phyloP scores from a whole-genome alignment of 495 filamentous ascomycete species.

The Tirmania nivea region DNA sequence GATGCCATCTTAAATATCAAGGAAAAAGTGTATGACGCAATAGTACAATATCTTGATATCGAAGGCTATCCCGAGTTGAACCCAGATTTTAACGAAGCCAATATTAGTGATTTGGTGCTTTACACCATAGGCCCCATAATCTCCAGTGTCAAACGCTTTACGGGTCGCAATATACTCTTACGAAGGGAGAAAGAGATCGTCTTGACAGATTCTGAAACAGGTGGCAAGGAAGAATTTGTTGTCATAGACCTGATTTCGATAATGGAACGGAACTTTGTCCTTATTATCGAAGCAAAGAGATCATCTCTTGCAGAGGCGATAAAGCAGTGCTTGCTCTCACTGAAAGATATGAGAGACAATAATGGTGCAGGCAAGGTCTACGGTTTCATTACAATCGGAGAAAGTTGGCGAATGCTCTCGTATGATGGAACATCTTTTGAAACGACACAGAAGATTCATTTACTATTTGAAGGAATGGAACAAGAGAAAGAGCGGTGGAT shows the following conservation, averaged over 20 bases:
- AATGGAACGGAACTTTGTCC: neutral
- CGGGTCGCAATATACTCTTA: neutral
- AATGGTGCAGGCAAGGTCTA: constrained; percentile 4
- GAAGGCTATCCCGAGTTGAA: constrained; percentile 1
- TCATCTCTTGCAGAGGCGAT: constrained; percentile 1
- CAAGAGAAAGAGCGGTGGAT: constrained; percentile 1
- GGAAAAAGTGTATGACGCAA: constrained; percentile 1
- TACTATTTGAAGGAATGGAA: constrained; percentile 2
- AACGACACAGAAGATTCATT: neutral
- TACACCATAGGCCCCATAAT: constrained; percentile 1
- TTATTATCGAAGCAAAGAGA: constrained; percentile 1
- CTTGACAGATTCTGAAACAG: constrained; percentile 1
- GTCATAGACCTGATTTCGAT: constrained; percentile 1
- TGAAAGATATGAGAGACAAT: constrained; percentile 4
- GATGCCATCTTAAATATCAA: neutral
- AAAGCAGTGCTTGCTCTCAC: constrained; percentile 4
- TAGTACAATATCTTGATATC: constrained; percentile 1
- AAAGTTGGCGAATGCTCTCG: constrained; percentile 2
- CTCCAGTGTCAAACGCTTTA: neutral
- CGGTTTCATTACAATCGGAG: constrained; percentile 4
- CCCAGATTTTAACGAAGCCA: constrained; percentile 3
- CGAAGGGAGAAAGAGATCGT: constrained; percentile 3
- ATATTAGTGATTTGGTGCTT: constrained; percentile 2
- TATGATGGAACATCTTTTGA: constrained; percentile 2
- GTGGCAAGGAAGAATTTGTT: constrained; percentile 2